Evolutionary conservation across 1,284 basidiomycete species (phyloP).

Genomic region (Puccinia horiana): DNA sequence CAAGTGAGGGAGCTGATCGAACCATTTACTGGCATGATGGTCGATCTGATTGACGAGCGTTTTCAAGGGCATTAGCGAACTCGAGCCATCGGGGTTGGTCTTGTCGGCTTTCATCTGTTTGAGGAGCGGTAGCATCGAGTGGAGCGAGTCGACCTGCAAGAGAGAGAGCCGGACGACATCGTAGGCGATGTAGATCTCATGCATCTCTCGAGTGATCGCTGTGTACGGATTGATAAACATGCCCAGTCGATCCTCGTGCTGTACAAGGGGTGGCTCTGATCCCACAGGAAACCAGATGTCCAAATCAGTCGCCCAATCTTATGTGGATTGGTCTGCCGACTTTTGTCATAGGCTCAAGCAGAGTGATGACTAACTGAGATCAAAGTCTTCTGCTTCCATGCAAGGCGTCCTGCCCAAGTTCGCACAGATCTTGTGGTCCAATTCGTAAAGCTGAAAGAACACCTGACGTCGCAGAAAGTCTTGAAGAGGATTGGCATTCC

Average conservation of each 20-base stretch:
- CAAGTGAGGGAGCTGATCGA: not conserved
- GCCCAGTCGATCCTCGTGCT: not conserved
- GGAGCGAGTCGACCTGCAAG: constrained; percentile 7
- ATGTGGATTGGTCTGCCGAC: too few relatives aligned
- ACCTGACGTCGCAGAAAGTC: constrained; percentile 23
- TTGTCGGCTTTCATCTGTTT: not conserved
- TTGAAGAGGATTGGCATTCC: constrained; percentile 19
- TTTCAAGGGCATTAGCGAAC: not conserved
- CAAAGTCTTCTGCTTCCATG: constrained; percentile 34
- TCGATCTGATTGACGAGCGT: not conserved
- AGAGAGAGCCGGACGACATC: not conserved
- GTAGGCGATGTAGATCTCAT: not conserved
- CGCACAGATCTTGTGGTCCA: constrained; percentile 10
- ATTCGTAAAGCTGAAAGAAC: constrained; percentile 16
- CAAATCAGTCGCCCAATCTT: too few relatives aligned
- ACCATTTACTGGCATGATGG: not conserved
- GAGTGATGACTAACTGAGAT: not conserved
- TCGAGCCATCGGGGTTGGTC: not conserved
- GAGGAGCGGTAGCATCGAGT: not conserved
- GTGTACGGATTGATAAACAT: not conserved
- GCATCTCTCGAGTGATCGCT: not conserved
- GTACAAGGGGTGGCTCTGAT: not conserved
- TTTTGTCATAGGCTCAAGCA: not conserved
- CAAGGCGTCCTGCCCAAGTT: not conserved
- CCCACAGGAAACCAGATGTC: not conserved